Evolutionary conservation across 805 yeast species (phyloP), one percentile per base, ranked within the genome.

Genomic region (Starmerella potacharoeniae): DNA sequence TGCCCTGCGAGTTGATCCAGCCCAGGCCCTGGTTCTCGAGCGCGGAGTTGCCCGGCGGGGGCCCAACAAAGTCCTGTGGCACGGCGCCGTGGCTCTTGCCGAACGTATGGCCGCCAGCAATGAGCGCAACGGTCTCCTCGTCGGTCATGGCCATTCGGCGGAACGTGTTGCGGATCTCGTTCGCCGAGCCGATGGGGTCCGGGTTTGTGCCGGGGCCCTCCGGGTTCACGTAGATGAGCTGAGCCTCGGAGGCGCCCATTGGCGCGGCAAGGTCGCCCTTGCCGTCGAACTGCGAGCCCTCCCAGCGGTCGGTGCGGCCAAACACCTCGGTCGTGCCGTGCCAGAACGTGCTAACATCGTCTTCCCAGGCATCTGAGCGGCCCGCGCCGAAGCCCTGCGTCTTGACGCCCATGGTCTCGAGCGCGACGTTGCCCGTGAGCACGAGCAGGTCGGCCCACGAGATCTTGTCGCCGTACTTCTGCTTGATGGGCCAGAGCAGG

Each of bases 101-200:
- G 54, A 58, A 58, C 29, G 56, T 22, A 55, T 58, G 61, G 37
- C 61, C 61, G 36, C 61, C 61, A 9, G 61, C 61, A 54, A 58
- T 58, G 4, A 58, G 46, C 1, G 60, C 61, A 3, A 58, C 61
- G 9, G 61, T 58, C 54, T 58, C 61, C 56, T 56, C 56, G 30
- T 58, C 61, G 44, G 30, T 44, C 61, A 58, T 58, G 30, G 58
- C 61, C 61, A 58, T 58, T 14, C 61, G 58, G 40, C 48, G 34
- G 56, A 58, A 58, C 9, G 59, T 58, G 41, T 49, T 51, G 29
- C 61, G 59, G n/a, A 58, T 54, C 53, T 58, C 61, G 11, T 31
- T 48, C 1, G 61, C 61, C n/a, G 61, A 58, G 17, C 22, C 44
- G 7, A 6, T 22, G 10, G 61, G 61, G 30, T 47, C 59, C 31